Evolutionary conservation across 352 stramenopile species (phyloP), one percentile per base, ranked within the genome.

Genomic region (Phytophthora ohioensis): DNA sequence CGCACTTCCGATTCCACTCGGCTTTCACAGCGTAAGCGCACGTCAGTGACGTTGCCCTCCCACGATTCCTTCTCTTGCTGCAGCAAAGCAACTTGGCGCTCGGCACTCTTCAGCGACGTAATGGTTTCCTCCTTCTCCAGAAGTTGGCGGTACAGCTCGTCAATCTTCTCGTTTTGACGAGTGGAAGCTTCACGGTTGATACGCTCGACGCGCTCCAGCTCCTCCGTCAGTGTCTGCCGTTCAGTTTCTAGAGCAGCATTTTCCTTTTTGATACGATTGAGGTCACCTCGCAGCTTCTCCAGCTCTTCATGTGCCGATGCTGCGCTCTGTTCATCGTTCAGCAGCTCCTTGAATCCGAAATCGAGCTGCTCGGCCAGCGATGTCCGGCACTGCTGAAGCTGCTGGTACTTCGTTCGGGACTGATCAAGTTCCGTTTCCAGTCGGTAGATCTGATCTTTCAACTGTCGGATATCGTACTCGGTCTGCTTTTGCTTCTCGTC

Each of bases 341-440:
- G 48, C 4, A 93, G 56, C 45, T 90, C 82, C 52, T 92, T 89
- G 42, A 93, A 92, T 7, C 86, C 86, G 10, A 73, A 76, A 54
- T 93, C 84, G 5, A 93, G 78, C 43, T 91, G 78, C 12, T 91
- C 81, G 8, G 73, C 79, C 2, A 93, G 66, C 12, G 78, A 79
- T 0, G 77, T 79, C 2, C 74, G 75, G 13, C 79, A 86, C 30
- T 83, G 69, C 27, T 89, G 68, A 4, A 93, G 69, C 49, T 93
- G 73, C 62, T 89, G 75, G 59, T 90, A 92, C 61, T 85, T 82
- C 3, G 34, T 38, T 58, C 75, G 69, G 9, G 76, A 78, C 34
- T 71, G 74, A 13, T 79, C 63, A 7, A 87, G 62, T 15, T 90
- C 85, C 4, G 30, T 45, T 58, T 89, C 70, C 13, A 90, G 41